Base-by-base conservation (phyloP, 2,329 filamentous ascomycete genomes). In the Paracoccidioides brasiliensis region DNA sequence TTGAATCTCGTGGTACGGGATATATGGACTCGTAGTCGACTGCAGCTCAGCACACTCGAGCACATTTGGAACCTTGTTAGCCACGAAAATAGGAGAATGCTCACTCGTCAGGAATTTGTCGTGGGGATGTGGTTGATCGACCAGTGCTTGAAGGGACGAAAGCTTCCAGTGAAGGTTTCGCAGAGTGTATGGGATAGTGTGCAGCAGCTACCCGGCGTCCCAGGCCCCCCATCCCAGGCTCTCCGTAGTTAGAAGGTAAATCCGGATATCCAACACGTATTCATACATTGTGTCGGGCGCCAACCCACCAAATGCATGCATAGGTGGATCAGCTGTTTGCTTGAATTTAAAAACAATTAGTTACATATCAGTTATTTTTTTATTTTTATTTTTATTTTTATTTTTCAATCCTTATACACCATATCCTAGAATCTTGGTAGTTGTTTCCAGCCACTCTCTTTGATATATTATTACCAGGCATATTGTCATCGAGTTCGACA, bases 71-170 rank as follows among this genome's bases (percentile, higher is more conserved):
- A 75, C 55, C 66, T 77, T 3, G 75, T 77, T 15, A 68, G 70
- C 58, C 64, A 65, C 12, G 66, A 62, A 3, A 64, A 67, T 35
- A 70, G 70, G 10, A 70, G 70, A 9, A 64, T 72, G 51, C 59
- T 76, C 33, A 67, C 65, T 15, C 64, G 69, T 55, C 73, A 76
- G 52, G 74, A 76, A 62, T 77, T 77, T 55, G 72, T 77, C 51
- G 74, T 77, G 43, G 75, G 75, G 30, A 70, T 76, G 65, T 77
- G 74, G 74, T 63, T 77, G 55, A 75, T 77, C 54, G 75, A 77
- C 61, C 73, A 76, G 62, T 66, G 69, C 57, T 59, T 77, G 46
- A 74, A 72, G 59, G 75, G 75, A 4, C 69, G 71, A 46, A 77
- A 76, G 59, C 63, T 76, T 42, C 75, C 75, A 2, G 61, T 64